Evolutionary conservation across 805 yeast species (phyloP), one percentile per base, ranked within the genome.

Genomic region (Teunomyces cretensis): DNA sequence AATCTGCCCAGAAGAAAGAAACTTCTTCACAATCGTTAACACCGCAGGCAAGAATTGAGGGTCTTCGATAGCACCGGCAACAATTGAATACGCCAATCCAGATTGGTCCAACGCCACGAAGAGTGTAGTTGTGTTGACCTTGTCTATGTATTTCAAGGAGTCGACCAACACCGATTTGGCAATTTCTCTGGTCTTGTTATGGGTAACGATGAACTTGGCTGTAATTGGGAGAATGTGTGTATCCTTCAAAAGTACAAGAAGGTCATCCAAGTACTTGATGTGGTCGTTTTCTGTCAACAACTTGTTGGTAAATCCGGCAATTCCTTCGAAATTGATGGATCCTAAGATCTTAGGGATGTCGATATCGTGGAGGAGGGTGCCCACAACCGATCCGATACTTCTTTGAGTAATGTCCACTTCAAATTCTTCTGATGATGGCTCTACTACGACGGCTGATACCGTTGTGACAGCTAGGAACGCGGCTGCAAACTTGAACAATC

Each of bases 71-170:
- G 53, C 33, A 30, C 58, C 57, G 9, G 64, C 58, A 45, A 62
- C 48, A 40, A 62, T 44, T 5, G 56, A 48, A 41, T 63, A 64
- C 11, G 58, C 62, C 47, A 64, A 61, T 2, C 63, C 63, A 16
- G 68, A 63, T 31, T 55, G 47, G 44, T 62, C 65, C 43, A 64
- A 59, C 5, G 66, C 67, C 40, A 53, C 57, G 41, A 58, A 64
- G 16, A 65, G 45, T 8, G 55, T 43, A 22, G 67, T 63, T 16
- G 60, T 46, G 47, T 65, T 58, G 43, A 54, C 43, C 7, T 43
- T 35, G 11, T 45, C 49, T 15, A 50, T 50, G 35, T 49, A 31
- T 8, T 33, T 32, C 36, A 59, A 48, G 11, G 54, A 49, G 15
- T 51, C 52, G 30, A 46, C 50, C 30, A 62, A 49, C 1, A 55